A percentile compares a stretch with the other conserved stretches of the same genome.
Evolutionary conservation across 1,284 basidiomycete species (phyloP).

Genomic region (Omphalotus olearius): DNA sequence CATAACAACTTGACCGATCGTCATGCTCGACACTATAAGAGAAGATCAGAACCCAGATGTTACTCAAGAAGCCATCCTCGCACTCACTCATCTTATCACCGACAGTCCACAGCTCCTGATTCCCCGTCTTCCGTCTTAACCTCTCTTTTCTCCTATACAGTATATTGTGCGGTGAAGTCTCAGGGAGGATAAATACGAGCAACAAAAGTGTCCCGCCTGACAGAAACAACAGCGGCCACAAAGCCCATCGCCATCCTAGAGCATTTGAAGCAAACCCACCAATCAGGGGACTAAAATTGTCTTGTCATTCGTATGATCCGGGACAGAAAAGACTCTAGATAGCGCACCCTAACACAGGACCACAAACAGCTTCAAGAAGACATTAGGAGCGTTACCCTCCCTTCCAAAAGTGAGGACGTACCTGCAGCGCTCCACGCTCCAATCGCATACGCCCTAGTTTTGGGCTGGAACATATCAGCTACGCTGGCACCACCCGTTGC

Average conservation of each 20-base stretch:
- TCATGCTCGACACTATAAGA: too few relatives aligned
- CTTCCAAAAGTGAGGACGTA: conserved; percentile 29
- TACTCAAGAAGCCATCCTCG: too few relatives aligned
- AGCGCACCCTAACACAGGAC: too few relatives aligned
- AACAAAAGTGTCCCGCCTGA: conserved; percentile 42
- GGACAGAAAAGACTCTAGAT: too few relatives aligned
- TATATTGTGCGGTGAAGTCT: conserved; percentile 38
- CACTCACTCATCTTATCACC: conserved; percentile 19
- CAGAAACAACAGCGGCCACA: conserved; percentile 52
- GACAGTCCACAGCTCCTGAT: conserved; percentile 21
- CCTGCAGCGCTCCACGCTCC: conserved; percentile 57
- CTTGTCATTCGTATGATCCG: too few relatives aligned
- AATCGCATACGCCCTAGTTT: conserved; percentile 52
- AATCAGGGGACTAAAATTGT: conserved; percentile 50
- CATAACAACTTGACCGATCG: too few relatives aligned
- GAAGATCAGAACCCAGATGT: too few relatives aligned
- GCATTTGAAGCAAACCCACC: conserved; percentile 36
- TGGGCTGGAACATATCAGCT: conserved; percentile 19
- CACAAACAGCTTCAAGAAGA: too few relatives aligned
- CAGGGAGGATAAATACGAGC: conserved; percentile 6
- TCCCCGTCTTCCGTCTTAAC: conserved; percentile 25
- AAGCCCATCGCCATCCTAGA: conserved; percentile 48
- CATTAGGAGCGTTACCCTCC: too few relatives aligned
- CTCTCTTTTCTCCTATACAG: conserved; percentile 30
- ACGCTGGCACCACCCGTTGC: conserved; percentile 28